phyloP scores from a whole-genome alignment of 176 grass and related monocot genomes.

The Chrysopogon serrulatus region DNA sequence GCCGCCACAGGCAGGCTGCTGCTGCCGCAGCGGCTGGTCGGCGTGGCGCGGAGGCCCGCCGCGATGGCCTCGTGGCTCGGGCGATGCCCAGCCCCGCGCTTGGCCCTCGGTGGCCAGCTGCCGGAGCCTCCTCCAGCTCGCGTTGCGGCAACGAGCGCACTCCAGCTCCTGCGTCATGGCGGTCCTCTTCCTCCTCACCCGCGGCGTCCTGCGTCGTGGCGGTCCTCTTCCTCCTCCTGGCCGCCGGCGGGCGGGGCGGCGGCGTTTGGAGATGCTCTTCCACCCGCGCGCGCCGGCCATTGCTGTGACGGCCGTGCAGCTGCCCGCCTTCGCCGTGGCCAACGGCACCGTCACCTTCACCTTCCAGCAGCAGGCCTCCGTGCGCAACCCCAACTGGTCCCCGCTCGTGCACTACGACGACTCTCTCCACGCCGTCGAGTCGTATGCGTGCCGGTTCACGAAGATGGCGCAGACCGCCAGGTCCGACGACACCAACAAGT shows the following conservation, averaged over 20 bases:
- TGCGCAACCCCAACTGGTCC: conserved; percentile 59
- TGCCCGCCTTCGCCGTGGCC: conserved; percentile 45
- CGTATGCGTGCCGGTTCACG: no score
- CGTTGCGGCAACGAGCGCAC: no score
- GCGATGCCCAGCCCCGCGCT: conserved; percentile 48
- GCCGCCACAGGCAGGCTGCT: neutral
- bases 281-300: conserved; percentile 56
- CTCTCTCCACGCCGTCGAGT: conserved; percentile 61
- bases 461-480: no score
- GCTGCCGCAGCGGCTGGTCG: conserved; percentile 33
- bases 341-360: conserved; percentile 74
- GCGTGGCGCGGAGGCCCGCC: conserved; percentile 26
- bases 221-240: conserved; percentile 49
- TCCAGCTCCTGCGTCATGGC: no score
- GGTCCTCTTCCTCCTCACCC: conserved; percentile 31
- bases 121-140: conserved; percentile 25
- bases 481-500: no score
- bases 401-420: conserved; percentile 77
- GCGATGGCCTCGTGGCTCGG: conserved; percentile 43
- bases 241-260: conserved; percentile 18
- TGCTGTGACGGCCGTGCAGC: conserved; percentile 52
- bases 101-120: conserved; percentile 30
- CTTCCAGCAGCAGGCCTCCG: conserved; percentile 60
- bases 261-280: conserved; percentile 57
- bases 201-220: conserved; percentile 55